Base-by-base conservation (phyloP, 768 basidiomycete genomes). In the Rhizopogon vinicolor region DNA sequence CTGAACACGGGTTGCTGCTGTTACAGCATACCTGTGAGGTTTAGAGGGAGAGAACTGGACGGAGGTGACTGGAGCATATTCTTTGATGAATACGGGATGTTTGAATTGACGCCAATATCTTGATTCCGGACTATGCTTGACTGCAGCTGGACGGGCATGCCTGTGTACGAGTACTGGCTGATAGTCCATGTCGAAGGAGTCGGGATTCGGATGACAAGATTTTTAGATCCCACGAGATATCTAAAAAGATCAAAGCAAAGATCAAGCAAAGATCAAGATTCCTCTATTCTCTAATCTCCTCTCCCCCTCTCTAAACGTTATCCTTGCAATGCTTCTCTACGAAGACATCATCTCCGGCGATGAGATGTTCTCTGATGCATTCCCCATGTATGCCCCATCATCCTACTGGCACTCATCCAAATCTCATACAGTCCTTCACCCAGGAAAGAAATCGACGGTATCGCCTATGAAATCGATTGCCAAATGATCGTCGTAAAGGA, bases 331-430 rank as follows among this genome's bases (percentile, higher is more conserved):
- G 92, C 70, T 91, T 72, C 73, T 93, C 64, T 93, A 84, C 75
- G 41, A 58, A 28, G 91, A 93, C 71, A 68, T 89, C 56, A n/a
- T 97, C 55, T 71, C 84, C 49, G 83, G 72, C 44, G 93, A 96
- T 67, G 95, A 98, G 78, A 89, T 98, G 81, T 84, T 91, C 81
- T 93, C 93, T 28, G 93, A 96, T 77, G 93, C 93, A 61, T 98
- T 87, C 79, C 85, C 86, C 18, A 16, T 88, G 93, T 95, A 63
- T 58, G 87, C 77, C 31, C 14, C 31, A 19, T 19, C 18, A 44
- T 57, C 44, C 28, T 46, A 37, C 35, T 44, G 28, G 12, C 29
- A 14, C 35, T 57, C 22, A 49, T 35, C n/a, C 41, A 25, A 39
- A 46, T 37, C 8, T 53, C 37, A 53, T 59, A 64, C 40, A 29